Evolutionary conservation across 2,329 filamentous ascomycete genomes (phyloP), one percentile per base, ranked within the genome.

Genomic region (Ceratocystis lukuohia): DNA sequence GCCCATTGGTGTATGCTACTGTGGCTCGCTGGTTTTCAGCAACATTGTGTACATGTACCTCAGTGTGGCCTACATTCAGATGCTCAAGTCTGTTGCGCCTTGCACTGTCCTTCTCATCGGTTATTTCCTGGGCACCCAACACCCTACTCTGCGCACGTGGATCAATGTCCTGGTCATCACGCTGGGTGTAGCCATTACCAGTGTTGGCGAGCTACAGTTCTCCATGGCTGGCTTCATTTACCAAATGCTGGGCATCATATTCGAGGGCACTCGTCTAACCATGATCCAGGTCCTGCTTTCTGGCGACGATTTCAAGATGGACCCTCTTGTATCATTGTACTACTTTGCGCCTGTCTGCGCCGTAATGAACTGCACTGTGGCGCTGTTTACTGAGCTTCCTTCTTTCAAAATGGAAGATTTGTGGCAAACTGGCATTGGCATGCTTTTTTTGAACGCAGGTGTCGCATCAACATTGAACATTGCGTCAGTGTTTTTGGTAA

Each of bases 341-440:
- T 95, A 95, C 80, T 95, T 90, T 73, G 91, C 90, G 0, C 90
- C 90, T 4, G 86, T 91, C 62, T 95, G 90, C 76, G 88, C 89
- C 62, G 76, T 87, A 71, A 91, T 91, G 85, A 95, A 95, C 77
- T 79, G 87, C 66, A 71, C 87, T 46, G 84, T 90, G 44, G 84
- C 87, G 69, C 74, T 89, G 67, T 78, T 88, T 70, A 79, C 84
- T n/a, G 89, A 95, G 76, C 74, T 88, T 1, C 83, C 83, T 45
- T 78, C 74, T 46, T 84, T 95, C 76, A 80, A 83, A 61, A 80
- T 86, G 76, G 81, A 77, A 56, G 85, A 92, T 70, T 77, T 91
- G 69, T 80, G 84, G 72, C 79, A 80, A 33, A 75, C 89, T 5
- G 90, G 90, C 33, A 76, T 85, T 67, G 79, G 81, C 70, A 81